Base-by-base conservation (phyloP, 495 filamentous ascomycete genomes). In the Bryoglossum gracile region DNA sequence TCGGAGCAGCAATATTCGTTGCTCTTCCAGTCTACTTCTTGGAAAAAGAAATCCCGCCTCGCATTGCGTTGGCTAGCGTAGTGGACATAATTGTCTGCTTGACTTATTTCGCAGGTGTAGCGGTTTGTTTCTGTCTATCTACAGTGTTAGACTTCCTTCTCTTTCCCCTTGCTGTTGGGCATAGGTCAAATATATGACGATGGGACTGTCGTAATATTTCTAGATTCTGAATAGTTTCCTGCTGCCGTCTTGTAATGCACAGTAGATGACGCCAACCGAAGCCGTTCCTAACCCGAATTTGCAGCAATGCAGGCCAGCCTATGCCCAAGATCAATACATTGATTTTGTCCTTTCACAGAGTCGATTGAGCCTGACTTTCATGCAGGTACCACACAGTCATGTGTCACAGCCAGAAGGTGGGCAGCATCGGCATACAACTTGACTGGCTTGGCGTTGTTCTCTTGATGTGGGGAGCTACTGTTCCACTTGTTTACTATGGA, bases 391-490 rank as follows among this genome's bases (percentile, higher is more conserved):
- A 80, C 55, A 69, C 69, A 1, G 61, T 77, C 38, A 65, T 66
- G 43, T 73, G 70, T 40, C 75, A 78, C 53, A 71, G 63, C 49
- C 57, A 61, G 14, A 34, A 54, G 2, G 50, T 68, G 14, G 64
- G 64, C 19, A 47, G 32, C 13, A 48, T 72, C 2, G 70, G 68
- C 8, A 63, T 70, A 43, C 68, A 70, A 43, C 56, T 77, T 14
- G 74, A 78, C 53, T 71, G 74, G 50, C 60, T 70, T 33, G 74
- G 76, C n/a, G 71, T 80, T 36, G 60, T 78, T 10, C 43, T 74
- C 4, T 58, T 79, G 10, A 78, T 77, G 68, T 76, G 71, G 69
- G 64, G 67, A 11, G 67, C 73, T 13, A 70, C 68, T 44, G 59
- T 77, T 14, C 71, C 75, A 8, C 67, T 69, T 5, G 64, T 75